Evolutionary conservation across 805 yeast genomes (phyloP), one percentile per base, ranked within the genome.

Genomic region (Candida caryicola): DNA sequence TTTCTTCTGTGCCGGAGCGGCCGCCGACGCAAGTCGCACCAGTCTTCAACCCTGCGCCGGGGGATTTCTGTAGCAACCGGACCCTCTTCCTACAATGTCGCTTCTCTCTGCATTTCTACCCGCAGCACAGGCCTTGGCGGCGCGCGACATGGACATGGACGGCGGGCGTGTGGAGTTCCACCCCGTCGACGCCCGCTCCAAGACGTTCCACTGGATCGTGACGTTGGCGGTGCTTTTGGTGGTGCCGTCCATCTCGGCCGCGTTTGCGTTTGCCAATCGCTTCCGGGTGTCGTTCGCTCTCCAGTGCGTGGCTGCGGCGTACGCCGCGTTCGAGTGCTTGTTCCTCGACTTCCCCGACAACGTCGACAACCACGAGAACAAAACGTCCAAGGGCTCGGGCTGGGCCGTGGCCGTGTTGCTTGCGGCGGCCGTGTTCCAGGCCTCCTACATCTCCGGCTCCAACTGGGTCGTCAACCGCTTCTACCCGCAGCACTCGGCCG

Each of bases 321-420:
- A 81, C 51, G 72, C 81, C 1, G 59, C 71, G 0, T 41, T 79
- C 17, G 93, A 84, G 41, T 74, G 78, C 2, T 31, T 79, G 2
- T 59, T 82, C 35, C 62, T 83, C 7, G 62, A 76, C 33, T 84
- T 82, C 51, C 81, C 85, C 1, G 91, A 84, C 53, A 57, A 57
- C 33, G 66, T 67, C 25, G 70, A 74, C 37, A 82, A 81, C 28
- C 78, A 79, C 39, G 91, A 84, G 53, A 83, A 82, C 55, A 60
- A 74, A 40, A 79, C 87, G 1, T 77, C 85, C 9, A 67, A 77
- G 38, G 87, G 86, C 0, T 77, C 88, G 0, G 77, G 79, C n/a
- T 77, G 84, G 81, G 74, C 78, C 46, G 62, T 82, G 34, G 55
- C 74, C 17, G 53, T 76, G 17, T 61, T 76, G 30, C 64, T 74